Percentiles rank a stretch among this genome's conserved stretches.
phyloP scores from a whole-genome alignment of 495 filamentous ascomycete genomes.

The Xylaria cubensis region DNA sequence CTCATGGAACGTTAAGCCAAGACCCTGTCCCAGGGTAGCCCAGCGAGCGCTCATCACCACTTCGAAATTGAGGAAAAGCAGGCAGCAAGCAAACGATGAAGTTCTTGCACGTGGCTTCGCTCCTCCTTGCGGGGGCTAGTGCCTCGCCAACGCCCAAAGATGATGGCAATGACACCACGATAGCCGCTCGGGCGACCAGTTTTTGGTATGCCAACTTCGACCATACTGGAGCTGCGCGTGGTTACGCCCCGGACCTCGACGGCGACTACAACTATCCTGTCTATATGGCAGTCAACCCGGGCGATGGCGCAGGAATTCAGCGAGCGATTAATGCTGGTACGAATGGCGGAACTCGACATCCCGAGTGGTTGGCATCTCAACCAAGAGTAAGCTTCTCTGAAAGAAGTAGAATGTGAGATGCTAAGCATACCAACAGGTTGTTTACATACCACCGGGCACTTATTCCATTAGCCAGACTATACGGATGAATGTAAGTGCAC shows the following conservation, averaged over 20 bases:
- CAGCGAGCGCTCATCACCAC: background rate
- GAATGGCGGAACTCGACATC: conserved; percentile 40
- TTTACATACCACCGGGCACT: conserved; percentile 70
- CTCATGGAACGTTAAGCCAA: background rate
- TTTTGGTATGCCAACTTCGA: conserved; percentile 50
- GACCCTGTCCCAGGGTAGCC: background rate
- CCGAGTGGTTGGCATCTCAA: conserved; percentile 50
- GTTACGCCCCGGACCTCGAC: conserved; percentile 47
- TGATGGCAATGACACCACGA: conserved; percentile 28
- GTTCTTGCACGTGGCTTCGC: conserved; percentile 16
- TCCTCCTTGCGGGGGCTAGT: conserved; percentile 13
- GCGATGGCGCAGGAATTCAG: conserved; percentile 47
- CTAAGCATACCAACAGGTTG: conserved; percentile 45
- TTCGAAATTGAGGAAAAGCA: background rate
- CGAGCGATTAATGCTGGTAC: conserved; percentile 41
- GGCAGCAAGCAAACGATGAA: background rate
- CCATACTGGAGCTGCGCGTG: conserved; percentile 39
- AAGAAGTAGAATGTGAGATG: background rate
- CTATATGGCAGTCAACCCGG: conserved; percentile 41
- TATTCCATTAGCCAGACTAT: conserved; percentile 66
- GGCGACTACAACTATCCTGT: conserved; percentile 45
- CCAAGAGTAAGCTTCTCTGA: conserved; percentile 39
- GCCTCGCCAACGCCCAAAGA: conserved; percentile 17
- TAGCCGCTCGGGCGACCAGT: conserved; percentile 36
- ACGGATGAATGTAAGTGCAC: conserved; percentile 44